These are phyloP conservation scores for Lepidium aucheri DNA, from an alignment of 345 rosid species.

Conservation along the genomic window DNA sequence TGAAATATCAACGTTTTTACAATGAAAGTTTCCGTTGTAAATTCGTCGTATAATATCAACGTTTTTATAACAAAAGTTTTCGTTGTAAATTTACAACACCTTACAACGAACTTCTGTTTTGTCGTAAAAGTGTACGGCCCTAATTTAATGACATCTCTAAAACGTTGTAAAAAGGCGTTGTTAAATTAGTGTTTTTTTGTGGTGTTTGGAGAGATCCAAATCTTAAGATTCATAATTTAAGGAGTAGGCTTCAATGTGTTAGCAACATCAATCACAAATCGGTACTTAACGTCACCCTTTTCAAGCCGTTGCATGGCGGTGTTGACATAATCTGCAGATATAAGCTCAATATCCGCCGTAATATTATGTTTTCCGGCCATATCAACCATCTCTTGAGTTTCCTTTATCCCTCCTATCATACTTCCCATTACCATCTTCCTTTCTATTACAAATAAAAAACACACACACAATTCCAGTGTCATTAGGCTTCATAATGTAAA, in stretches of 20 bases:
- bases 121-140: too few relatives aligned
- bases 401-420: slow-evolving; percentile 48
- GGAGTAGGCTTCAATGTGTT: slow-evolving; percentile 32
- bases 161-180: too few relatives aligned
- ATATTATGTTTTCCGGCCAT: slow-evolving; percentile 43
- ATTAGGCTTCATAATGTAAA: not conserved
- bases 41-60: too few relatives aligned
- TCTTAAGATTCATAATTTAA: not conserved
- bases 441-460: slow-evolving; percentile 25
- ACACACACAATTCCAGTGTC: not conserved
- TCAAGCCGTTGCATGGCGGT: slow-evolving; percentile 41
- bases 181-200: too few relatives aligned
- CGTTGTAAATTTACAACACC: too few relatives aligned
- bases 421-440: slow-evolving; percentile 42
- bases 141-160: too few relatives aligned
- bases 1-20: too few relatives aligned
- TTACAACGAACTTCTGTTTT: too few relatives aligned
- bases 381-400: slow-evolving; percentile 58
- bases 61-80: too few relatives aligned
- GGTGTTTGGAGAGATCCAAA: too few relatives aligned
- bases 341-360: slow-evolving; percentile 46
- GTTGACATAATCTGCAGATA: slow-evolving; percentile 50
- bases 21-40: too few relatives aligned
- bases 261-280: slow-evolving; percentile 51
- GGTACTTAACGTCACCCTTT: slow-evolving; percentile 46